These are phyloP conservation scores for Xylaria grammica DNA, from an alignment of 495 filamentous ascomycete species.

Conservation along the genomic window DNA sequence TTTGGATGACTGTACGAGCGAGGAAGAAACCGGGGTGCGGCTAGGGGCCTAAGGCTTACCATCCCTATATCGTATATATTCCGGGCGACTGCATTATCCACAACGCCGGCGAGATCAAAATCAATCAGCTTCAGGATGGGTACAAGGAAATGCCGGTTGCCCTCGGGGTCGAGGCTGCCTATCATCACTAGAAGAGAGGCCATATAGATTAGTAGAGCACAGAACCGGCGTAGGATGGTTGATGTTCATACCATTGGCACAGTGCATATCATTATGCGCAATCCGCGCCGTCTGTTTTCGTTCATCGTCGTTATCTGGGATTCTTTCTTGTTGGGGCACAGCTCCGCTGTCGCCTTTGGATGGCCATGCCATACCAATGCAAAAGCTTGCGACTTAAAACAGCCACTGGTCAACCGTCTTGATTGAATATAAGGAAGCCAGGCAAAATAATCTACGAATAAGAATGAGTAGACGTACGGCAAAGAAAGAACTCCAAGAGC, in stretches of 20 bases:
- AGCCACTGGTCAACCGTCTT: neutral
- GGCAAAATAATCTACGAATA: neutral
- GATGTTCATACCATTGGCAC: neutral
- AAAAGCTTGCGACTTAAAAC: neutral
- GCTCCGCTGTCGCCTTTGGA: neutral
- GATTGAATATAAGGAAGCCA: neutral
- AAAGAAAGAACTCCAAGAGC: neutral
- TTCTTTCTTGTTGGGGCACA: neutral
- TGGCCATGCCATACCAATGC: constrained; percentile 5
- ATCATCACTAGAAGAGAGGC: constrained; percentile 3
- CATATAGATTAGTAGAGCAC: neutral
- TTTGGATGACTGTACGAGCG: neutral
- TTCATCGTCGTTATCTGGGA: neutral
- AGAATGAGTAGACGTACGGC: neutral
- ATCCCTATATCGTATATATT: neutral
- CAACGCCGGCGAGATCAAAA: neutral
- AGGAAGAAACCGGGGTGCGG: no score
- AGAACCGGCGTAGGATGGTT: no score
- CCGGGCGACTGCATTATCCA: neutral
- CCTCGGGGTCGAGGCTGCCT: constrained; percentile 3
- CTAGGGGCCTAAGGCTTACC: neutral
- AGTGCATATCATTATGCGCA: neutral
- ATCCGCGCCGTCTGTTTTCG: neutral
- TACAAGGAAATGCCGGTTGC: neutral
- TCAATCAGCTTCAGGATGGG: constrained; percentile 7